phyloP scores from a whole-genome alignment of 257 asterid genomes.

The Fraxinus pennsylvanica region DNA sequence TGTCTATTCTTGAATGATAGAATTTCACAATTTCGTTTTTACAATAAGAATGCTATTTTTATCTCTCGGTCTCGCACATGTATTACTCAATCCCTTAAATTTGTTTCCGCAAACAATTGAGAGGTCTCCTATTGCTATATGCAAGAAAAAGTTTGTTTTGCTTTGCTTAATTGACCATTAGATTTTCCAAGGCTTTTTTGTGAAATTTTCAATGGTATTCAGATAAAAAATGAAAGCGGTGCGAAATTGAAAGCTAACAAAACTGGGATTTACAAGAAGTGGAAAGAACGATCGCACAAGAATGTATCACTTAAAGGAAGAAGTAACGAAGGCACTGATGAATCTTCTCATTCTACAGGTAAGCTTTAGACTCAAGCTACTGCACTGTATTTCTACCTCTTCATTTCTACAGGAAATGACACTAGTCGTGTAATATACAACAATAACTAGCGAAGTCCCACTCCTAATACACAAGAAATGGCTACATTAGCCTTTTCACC shows the following conservation, averaged over 20 bases:
- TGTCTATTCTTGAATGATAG: not conserved
- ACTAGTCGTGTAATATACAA: not conserved
- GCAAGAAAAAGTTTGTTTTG: not conserved
- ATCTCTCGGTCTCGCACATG: not conserved
- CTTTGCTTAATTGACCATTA: conserved; percentile 1
- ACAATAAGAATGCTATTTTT: not conserved
- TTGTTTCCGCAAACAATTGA: not conserved
- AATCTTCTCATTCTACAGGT: conserved; percentile 65
- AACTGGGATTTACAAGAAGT: conserved; percentile 80
- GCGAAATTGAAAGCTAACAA: conserved; percentile 61
- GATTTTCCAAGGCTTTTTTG: conserved; percentile 1
- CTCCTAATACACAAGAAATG: not conserved
- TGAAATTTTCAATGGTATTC: conserved; percentile 27
- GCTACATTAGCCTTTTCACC: not conserved
- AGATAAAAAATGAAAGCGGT: conserved; percentile 93
- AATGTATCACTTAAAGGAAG: conserved; percentile 60
- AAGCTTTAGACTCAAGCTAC: conserved; percentile 16
- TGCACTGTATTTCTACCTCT: conserved; percentile 1
- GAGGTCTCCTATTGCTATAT: not conserved
- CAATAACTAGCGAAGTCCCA: not conserved
- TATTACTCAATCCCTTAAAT: not conserved
- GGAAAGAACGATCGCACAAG: conserved; percentile 75
- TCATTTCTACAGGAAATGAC: not conserved
- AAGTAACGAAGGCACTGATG: conserved; percentile 42
- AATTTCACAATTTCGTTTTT: not conserved